Evolutionary conservation across 768 basidiomycete genomes (phyloP), one percentile per base, ranked within the genome.

Genomic region (Paxillus involutus): DNA sequence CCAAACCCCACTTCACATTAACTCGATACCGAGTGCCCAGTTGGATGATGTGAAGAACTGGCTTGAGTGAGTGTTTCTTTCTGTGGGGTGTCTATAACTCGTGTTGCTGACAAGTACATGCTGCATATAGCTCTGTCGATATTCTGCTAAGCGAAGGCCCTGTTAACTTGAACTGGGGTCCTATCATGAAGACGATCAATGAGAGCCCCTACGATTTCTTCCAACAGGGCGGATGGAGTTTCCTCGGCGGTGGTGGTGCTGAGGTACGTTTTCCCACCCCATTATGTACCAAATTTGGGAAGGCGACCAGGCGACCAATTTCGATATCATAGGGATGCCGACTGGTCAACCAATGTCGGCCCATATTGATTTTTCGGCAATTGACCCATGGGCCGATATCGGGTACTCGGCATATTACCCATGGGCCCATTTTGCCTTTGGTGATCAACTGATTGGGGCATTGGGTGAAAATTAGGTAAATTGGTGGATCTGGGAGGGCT

Each of bases 31-130:
- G 21, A 90, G 83, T 52, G 74, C 83, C 2, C 89, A 93, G 62
- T 83, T 98, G 64, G 97, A 99, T 65, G 94, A 95, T 60, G 95
- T 99, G 58, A 98, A 98, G 74, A 95, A 97, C 65, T 99, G 97
- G 97, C 81, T 99, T 19, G 94, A 99, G 94, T 98, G 68, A 59
- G 92, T 77, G 12, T 7, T 49, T 24, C 44, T 44, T 48, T 50
- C 47, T n/a, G n/a, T 26, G 11, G 7, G 2, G 3, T 9, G 7
- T 35, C 3, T 14, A 37, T 32, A 16, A 24, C 52, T 37, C 16
- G 13, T 35, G 48, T 48, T 41, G 35, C 37, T 57, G 52, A 49
- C 40, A 13, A 55, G 3, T 26, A 14, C 35, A 12, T 42, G 30
- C 13, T 16, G 24, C n/a, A 36, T 52, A 51, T 12, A 98, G 95